Base-by-base conservation (phyloP, 306 rosid genomes). In the Dryas drummondii region DNA sequence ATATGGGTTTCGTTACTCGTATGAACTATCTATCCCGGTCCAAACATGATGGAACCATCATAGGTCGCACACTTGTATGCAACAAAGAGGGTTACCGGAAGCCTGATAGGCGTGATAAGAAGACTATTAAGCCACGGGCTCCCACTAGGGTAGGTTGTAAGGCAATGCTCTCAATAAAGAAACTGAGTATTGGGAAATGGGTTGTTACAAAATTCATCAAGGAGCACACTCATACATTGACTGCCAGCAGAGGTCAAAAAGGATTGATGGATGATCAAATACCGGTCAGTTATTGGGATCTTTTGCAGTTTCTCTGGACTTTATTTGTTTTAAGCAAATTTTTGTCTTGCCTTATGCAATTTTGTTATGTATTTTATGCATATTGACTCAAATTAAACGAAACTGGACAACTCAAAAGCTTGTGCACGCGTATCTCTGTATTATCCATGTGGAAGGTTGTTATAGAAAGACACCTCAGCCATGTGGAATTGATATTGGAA, bases 71-170 rank as follows among this genome's bases (percentile, higher is more conserved):
- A 16, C 52, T 83, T 52, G 86, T 79, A 15, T 83, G 86, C 78
- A 83, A 79, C 83, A 83, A 83, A 75, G 83, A 83, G 78, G 86
- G 86, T 66, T 83, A 75, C 57, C 74, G 80, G 52, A 70, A 59
- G 54, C 65, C 83, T 75, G 58, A 79, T n/a, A 71, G 74, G 72
- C 61, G 73, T 4, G 86, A 79, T 14, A 62, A 83, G 81, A 72
- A 78, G 66, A 79, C 44, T 51, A 22, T 41, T 7, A 78, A 68
- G 56, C 81, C 77, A 16, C 59, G 83, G n/a, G 70, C 66, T n/a
- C 68, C 63, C 26, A 74, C 80, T 11, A 78, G 86, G 70, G 74
- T 79, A 47, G 86, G 86, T 26, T 83, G 86, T 79, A 79, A 67
- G 78, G 86, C 83, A 64, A 79, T 70, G 80, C 72, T 83, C 10